A percentile compares a stretch with the other conserved stretches of the same genome.
Conservation (phyloP, 345 rosid species). For the Gossypium sturtianum region DNA sequence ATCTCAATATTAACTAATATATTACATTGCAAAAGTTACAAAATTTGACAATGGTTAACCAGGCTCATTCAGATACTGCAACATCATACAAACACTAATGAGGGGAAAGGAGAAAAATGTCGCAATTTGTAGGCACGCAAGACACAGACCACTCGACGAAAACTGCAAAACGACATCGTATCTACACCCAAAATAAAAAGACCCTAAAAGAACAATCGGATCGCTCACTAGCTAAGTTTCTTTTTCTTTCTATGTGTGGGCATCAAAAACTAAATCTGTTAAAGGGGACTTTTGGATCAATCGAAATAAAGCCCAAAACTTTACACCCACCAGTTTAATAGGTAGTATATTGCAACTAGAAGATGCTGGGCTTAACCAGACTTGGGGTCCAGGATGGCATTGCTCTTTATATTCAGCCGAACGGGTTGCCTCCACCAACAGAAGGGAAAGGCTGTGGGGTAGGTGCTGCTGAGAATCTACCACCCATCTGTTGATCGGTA, state of each 20-base stretch:
- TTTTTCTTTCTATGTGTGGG: background rate
- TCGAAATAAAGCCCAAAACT: constrained; percentile 26
- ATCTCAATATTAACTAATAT: background rate
- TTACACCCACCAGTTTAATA: constrained; percentile 19
- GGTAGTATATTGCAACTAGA: constrained; percentile 28
- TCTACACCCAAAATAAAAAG: background rate
- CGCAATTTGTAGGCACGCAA: constrained; percentile 15
- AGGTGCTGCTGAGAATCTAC: constrained; percentile 38
- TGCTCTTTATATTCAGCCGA: constrained; percentile 34
- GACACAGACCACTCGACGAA: constrained; percentile 12
- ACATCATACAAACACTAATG: no score
- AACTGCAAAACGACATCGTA: background rate
- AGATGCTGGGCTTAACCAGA: constrained; percentile 22
- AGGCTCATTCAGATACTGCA: no score
- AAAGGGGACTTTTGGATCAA: constrained; percentile 14
- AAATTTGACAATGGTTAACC: background rate
- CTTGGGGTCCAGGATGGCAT: constrained; percentile 1
- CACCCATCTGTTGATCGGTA: constrained; percentile 38
- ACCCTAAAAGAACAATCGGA: background rate
- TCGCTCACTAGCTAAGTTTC: constrained; percentile 1
- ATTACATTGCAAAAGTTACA: background rate
- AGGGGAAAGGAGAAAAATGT: background rate
- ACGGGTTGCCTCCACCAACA: constrained; percentile 68
- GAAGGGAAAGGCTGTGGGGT: constrained; percentile 39
- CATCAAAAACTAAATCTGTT: constrained; percentile 1